Conservation (phyloP, 2,329 filamentous ascomycete genomes). For the Epicoccum sorghinum region DNA sequence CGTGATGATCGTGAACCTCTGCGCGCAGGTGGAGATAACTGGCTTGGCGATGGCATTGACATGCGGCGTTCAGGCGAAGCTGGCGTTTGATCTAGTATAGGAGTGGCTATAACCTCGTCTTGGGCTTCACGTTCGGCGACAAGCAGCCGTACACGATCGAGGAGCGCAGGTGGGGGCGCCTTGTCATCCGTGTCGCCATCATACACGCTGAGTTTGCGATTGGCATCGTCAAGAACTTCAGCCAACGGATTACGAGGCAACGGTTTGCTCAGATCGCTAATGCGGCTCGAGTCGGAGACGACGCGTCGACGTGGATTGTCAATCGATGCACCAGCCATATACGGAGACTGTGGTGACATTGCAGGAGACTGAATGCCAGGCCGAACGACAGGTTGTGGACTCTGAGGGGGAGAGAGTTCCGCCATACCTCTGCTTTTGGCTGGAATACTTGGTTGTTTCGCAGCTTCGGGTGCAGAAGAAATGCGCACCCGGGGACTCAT, state of each 20-base stretch:
- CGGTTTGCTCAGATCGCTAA: conserved; percentile 3
- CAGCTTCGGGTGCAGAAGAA: conserved; percentile 42
- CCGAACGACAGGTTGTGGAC: conserved; percentile 14
- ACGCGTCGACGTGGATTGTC: conserved; percentile 17
- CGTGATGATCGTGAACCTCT: conserved; percentile 35
- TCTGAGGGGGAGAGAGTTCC: conserved; percentile 31
- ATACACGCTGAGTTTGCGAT: conserved; percentile 11
- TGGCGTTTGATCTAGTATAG: conserved; percentile 14
- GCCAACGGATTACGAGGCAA: conserved; percentile 13
- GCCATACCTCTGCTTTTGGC: conserved; percentile 25
- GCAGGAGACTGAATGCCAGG: neutral
- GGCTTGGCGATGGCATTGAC: conserved; percentile 23
- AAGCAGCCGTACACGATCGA: conserved; percentile 34
- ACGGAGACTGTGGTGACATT: conserved; percentile 6
- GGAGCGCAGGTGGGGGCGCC: conserved; percentile 30
- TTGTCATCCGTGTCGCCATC: conserved; percentile 23
- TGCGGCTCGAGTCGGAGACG: conserved; percentile 19
- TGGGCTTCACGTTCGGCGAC: conserved; percentile 28
- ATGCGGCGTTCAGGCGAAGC: conserved; percentile 19
- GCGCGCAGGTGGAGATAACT: conserved; percentile 27
- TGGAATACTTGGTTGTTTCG: conserved; percentile 3
- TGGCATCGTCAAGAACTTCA: conserved; percentile 7
- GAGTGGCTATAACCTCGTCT: conserved; percentile 15
- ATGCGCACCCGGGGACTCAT: conserved; percentile 37
- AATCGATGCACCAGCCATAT: conserved; percentile 17